phyloP scores from a whole-genome alignment of 345 rosid genomes.

The Linum lewisii region DNA sequence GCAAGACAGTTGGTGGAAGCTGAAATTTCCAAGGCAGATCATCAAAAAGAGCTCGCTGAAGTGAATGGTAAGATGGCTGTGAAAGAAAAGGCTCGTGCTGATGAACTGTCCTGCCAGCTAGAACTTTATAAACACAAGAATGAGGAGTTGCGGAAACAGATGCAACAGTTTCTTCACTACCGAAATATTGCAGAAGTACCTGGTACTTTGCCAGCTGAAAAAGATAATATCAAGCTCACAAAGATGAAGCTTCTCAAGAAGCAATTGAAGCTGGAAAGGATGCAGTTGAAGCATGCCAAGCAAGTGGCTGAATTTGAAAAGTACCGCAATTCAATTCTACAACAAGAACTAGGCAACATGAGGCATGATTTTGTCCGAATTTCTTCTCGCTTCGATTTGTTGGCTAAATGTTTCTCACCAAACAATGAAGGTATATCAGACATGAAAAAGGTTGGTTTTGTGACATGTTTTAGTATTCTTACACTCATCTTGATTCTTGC shows the following conservation, averaged over 20 bases:
- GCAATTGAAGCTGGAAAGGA: slow-evolving; percentile 56
- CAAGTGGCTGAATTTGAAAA: slow-evolving; percentile 56
- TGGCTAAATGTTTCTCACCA: slow-evolving; percentile 37
- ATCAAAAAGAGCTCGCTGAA: slow-evolving; percentile 18
- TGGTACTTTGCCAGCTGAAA: slow-evolving; percentile 24
- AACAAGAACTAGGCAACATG: slow-evolving; percentile 43
- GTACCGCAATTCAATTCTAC: slow-evolving; percentile 30
- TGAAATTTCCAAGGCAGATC: slow-evolving; percentile 37
- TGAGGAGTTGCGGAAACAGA: slow-evolving; percentile 38
- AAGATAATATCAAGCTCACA: slow-evolving; percentile 20
- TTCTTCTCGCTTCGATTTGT: slow-evolving; percentile 34
- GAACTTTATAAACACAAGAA: slow-evolving; percentile 30
- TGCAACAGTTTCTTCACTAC: slow-evolving; percentile 27
- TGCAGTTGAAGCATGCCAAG: slow-evolving; percentile 41
- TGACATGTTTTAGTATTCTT: slow-evolving; percentile 2
- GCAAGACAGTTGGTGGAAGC: slow-evolving; percentile 48
- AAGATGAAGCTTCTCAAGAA: slow-evolving; percentile 48
- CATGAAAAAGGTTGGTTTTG: slow-evolving; percentile 50
- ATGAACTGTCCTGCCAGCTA: slow-evolving; percentile 30
- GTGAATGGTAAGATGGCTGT: slow-evolving; percentile 17
- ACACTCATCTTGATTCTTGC: slow-evolving; percentile 4
- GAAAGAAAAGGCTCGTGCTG: slow-evolving; percentile 27
- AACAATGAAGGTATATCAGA: slow-evolving; percentile 33
- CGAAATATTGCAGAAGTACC: slow-evolving; percentile 18
- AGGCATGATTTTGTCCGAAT: slow-evolving; percentile 49